A percentile compares a stretch with the other conserved stretches of the same genome.
These are phyloP conservation scores for Ajuga reptans DNA, from an alignment of 305 asterid species.

Conservation along the genomic window DNA sequence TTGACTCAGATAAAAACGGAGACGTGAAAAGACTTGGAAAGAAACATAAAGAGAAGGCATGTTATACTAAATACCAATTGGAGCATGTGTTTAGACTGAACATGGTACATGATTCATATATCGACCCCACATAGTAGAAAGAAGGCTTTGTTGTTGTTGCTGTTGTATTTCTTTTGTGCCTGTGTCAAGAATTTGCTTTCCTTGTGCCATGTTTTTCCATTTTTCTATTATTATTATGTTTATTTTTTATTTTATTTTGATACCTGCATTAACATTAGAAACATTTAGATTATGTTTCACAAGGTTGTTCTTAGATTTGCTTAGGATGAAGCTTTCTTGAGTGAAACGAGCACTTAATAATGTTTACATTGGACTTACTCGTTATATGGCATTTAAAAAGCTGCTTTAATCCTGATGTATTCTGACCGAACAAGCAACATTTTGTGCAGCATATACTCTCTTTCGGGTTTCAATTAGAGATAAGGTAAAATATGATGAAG, in stretches of 20 bases:
- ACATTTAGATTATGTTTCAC: neutral
- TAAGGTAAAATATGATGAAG: conserved; percentile 28
- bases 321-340: too few species aligned
- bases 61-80: neutral
- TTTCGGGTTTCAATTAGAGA: conserved; percentile 45
- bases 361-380: neutral
- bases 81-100: neutral
- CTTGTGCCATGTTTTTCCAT: neutral
- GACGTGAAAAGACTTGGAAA: neutral
- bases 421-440: neutral
- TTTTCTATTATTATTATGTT: neutral
- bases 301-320: neutral
- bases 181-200: neutral
- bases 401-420: neutral
- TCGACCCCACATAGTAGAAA: neutral
- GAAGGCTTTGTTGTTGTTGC: neutral
- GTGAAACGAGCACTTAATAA: neutral
- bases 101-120: neutral
- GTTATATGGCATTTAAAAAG: neutral
- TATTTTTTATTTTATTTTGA: neutral
- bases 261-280: too few species aligned
- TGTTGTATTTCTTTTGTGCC: neutral
- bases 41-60: neutral
- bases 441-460: conserved; percentile 56
- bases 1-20: neutral